Evolutionary conservation across 2,329 filamentous ascomycete genomes (phyloP), one percentile per base, ranked within the genome.

Genomic region (Aureobasidium musti): DNA sequence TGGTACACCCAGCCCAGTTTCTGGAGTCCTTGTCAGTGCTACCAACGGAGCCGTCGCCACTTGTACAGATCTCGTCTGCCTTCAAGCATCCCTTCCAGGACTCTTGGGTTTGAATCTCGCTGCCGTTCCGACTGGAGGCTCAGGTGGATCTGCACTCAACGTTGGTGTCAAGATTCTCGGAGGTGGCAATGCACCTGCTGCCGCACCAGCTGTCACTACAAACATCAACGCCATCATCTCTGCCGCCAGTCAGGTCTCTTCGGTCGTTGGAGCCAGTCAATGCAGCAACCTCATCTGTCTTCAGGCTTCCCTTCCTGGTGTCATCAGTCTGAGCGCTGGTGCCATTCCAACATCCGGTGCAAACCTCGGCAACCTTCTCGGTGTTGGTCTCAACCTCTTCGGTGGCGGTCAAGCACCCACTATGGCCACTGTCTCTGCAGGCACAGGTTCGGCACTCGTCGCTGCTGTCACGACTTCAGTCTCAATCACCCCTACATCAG

Each of bases 361-460:
- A 21, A 64, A 64, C 61, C 49, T 64, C 37, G 61, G 61, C 49
- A 64, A 64, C 61, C 61, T 64, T 54, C 61, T 64, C n/a, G 61
- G 61, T 5, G 37, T 64, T 45, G 61, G 61, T 33, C 61, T 64
- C 47, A 64, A 64, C 6, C 61, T 64, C 26, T 64, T 64, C 26
- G 49, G 49, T 23, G 37, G 61, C 10, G 61, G 61, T 13, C 23
- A 28, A 17, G 61, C 61, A 33, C 61, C 61, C 1, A 64, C 61
- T 10, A 43, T 64, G 7, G 49, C 61, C 26, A 64, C 61, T 7
- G 61, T 64, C 26, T 23, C 49, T 43, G 61, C 61, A 26, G 61
- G 61, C n/a, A 64, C 61, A 30, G 61, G 61, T 23, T 64, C 61
- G 5, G 61, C 61, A 33, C 13, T 64, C 26, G 61, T 64, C 21